Base-by-base conservation (phyloP, 305 asterid species). In the Euphrasia arctica region DNA sequence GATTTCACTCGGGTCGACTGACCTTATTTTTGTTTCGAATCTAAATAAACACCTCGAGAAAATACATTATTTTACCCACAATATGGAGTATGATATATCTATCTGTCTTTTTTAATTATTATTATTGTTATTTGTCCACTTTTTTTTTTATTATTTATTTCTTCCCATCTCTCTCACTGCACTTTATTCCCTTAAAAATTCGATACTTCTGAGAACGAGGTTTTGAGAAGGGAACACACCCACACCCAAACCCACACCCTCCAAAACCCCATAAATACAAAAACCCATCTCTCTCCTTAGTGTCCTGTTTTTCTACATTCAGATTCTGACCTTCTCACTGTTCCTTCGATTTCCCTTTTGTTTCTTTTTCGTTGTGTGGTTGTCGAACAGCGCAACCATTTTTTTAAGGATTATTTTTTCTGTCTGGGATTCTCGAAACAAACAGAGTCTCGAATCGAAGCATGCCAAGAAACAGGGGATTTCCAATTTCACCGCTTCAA, bases 161-260 rank as follows among this genome's bases (percentile, higher is more conserved):
- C n/a, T 41, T 70, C 62, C 65, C 76, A 57, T 64, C 75, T 27
- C 75, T 27, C 60, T 29, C 60, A 14, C 62, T 69, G 72, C 83
- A 81, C 97, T 84, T 80, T 74, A 85, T 88, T 87, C 93, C 79
- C 96, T 87, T 84, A 79, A 85, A 87, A 87, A 79, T 84, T 80
- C 83, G 83, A 86, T 82, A 74, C 87, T 84, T 85, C 81, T 78
- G 89, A 65, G 76, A 81, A 82, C 87, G 77, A 78, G 87, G 82
- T 74, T 81, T 77, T 80, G 72, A 70, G 75, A 66, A 70, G 79
- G 74, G 73, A 62, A 68, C 68, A 11, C 63, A 31, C 67, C 47
- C 51, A n/a, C 63, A 13, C 68, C 18, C 58, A 10, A 27, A 43
- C 68, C 71, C 78, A 64, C 64, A 4, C 42, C 61, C 12, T 45